Evolutionary conservation across 371 early-diverging fungal genomes (phyloP).

Genomic region (Phascolomyces articulosus): DNA sequence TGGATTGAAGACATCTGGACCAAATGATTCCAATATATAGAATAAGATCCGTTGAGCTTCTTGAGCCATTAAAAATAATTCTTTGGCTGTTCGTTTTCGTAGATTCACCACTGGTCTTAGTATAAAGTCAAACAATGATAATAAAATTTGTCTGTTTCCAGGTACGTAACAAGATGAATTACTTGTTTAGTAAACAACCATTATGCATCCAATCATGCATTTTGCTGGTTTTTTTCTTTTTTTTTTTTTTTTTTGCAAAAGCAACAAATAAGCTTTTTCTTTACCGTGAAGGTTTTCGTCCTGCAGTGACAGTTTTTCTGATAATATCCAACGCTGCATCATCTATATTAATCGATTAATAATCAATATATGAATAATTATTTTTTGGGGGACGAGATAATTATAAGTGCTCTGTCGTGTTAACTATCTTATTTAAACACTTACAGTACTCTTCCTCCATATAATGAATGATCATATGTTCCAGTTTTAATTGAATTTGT

Average conservation of each 20-base stretch:
- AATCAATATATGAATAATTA: too few species aligned
- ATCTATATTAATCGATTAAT: conserved; percentile 8
- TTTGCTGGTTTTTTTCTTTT: too few species aligned
- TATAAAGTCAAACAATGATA: conserved; percentile 15
- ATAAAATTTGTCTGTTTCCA: conserved; percentile 4
- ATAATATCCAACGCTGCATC: conserved; percentile 25
- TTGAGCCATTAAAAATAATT: conserved; percentile 2
- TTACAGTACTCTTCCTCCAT: conserved; percentile 19
- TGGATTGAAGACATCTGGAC: conserved; percentile 7
- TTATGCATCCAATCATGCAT: too few species aligned
- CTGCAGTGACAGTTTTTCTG: conserved; percentile 2
- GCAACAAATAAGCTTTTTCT: neutral
- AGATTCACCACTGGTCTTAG: conserved; percentile 2
- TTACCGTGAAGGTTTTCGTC: conserved; percentile 22
- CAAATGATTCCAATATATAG: conserved; percentile 19
- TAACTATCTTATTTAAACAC: too few species aligned
- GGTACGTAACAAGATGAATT: too few species aligned
- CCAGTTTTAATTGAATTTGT: conserved; percentile 13
- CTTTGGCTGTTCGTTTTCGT: neutral
- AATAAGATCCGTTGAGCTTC: conserved; percentile 15
- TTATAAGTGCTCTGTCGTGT: too few species aligned
- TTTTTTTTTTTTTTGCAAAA: neutral
- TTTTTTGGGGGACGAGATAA: too few species aligned
- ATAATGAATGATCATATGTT: conserved; percentile 17
- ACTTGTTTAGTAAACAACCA: too few species aligned